Evolutionary conservation across 768 basidiomycete genomes (phyloP).

Genomic region (Imleria badia): DNA sequence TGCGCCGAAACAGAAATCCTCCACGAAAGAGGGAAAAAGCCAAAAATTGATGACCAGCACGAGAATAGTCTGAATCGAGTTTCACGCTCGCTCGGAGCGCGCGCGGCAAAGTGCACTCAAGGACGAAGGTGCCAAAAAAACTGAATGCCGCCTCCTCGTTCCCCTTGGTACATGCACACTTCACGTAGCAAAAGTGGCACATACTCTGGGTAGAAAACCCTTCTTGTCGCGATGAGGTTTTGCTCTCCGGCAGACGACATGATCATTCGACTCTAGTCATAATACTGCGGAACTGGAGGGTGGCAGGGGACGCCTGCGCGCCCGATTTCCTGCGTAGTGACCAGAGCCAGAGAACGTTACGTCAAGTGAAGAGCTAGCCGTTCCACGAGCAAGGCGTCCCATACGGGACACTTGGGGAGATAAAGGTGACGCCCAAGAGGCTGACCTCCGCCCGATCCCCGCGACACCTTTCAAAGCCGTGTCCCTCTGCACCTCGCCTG

Average conservation of each 20-base stretch:
- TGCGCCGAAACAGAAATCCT: neutral
- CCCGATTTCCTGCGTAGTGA: too few species aligned
- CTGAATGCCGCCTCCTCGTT: constrained; percentile 19
- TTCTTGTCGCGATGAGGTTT: constrained; percentile 4
- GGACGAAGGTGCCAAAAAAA: constrained; percentile 8
- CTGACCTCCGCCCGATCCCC: constrained; percentile 46
- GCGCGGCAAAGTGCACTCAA: constrained; percentile 33
- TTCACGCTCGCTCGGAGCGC: constrained; percentile 16
- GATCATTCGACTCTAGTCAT: too few species aligned
- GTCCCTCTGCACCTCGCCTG: constrained; percentile 19
- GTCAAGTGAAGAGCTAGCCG: neutral
- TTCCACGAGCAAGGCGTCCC: constrained; percentile 15
- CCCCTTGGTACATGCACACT: constrained; percentile 10
- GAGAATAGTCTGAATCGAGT: constrained; percentile 36
- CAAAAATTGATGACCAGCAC: constrained; percentile 19
- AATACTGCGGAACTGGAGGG: too few species aligned
- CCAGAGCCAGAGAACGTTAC: too few species aligned
- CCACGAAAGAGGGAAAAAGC: constrained; percentile 9
- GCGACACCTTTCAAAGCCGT: constrained; percentile 52
- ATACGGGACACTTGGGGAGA: constrained; percentile 16
- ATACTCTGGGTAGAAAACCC: neutral
- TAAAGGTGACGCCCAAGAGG: neutral
- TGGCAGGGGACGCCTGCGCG: too few species aligned
- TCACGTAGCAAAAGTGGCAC: too few species aligned
- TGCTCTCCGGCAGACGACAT: too few species aligned